Evolutionary conservation across 352 stramenopile species (phyloP), one percentile per base, ranked within the genome.

Genomic region (Pythium aristosporum): DNA sequence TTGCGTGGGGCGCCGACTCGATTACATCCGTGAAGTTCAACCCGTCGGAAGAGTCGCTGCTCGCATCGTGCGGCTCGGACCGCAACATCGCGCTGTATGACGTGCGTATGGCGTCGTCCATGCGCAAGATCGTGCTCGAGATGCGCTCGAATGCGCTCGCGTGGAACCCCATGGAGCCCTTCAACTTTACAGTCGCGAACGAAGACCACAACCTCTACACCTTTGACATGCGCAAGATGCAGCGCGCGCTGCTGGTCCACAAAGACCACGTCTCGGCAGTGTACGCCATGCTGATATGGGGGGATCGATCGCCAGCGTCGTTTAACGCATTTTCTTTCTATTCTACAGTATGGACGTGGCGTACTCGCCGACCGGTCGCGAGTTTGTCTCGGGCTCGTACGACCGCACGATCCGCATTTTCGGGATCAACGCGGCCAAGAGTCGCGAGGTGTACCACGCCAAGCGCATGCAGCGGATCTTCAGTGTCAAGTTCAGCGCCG

Each of bases 171-270:
- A 96, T 96, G 77, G 96, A 98, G 79, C 97, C 98, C 6, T 98
- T 99, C 80, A 99, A 99, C 73, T 99, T 99, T 76, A 97, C 96
- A 49, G 96, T 98, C 37, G 80, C 96, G 49, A 99, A 99, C 79
- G 98, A 99, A 83, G 98, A 99, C 80, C 93, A 98, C 81, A 98
- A 99, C 68, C 70, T 98, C 48, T 99, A 99, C 82, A 99, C 95
- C 32, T 99, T 99, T 75, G 98, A 99, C 82, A 99, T 99, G 92
- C 87, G 98, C 71, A 98, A 98, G 71, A 87, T 99, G 64, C 72
- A 94, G 41, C 74, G 86, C 48, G 91, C 91, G 41, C 73, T 96
- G 64, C 94, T 97, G 69, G 98, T 99, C 41, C 98, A 99, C 84
- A 99, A 98, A 75, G 98, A 99, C 70, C 97, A 99, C 82, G 97